These are phyloP conservation scores for Lepiota venenata DNA, from an alignment of 768 basidiomycete genomes.

Conservation along the genomic window DNA sequence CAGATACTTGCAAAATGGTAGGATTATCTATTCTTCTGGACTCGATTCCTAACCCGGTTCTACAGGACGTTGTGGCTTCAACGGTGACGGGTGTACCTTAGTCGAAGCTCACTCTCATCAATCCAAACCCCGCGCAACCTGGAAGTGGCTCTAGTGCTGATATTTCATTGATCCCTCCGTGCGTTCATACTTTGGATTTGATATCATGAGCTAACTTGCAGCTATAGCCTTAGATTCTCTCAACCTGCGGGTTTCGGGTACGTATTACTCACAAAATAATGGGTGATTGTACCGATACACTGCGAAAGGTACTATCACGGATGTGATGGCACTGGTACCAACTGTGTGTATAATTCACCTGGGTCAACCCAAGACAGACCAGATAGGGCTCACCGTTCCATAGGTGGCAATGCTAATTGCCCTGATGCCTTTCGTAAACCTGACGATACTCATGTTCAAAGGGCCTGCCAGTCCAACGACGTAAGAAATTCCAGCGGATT, in stretches of 20 bases:
- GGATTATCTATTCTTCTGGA: not conserved
- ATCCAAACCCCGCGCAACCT: conserved; percentile 14
- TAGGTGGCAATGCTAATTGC: conserved; percentile 34
- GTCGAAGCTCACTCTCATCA: conserved; percentile 33
- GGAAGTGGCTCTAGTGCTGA: conserved; percentile 17
- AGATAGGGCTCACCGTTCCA: not conserved
- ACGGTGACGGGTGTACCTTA: conserved; percentile 36
- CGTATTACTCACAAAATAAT: not conserved
- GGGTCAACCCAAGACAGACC: not conserved
- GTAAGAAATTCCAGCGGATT: conserved; percentile 20
- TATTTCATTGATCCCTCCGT: conserved; percentile 36
- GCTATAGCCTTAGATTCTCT: conserved; percentile 33
- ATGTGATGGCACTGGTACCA: conserved; percentile 38
- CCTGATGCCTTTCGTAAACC: conserved; percentile 33
- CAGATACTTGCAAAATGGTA: conserved; percentile 9
- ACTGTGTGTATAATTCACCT: conserved; percentile 27
- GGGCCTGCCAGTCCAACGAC: conserved; percentile 31
- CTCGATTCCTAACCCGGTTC: not conserved
- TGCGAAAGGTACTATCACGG: conserved; percentile 37
- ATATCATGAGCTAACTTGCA: not conserved
- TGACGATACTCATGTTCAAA: conserved; percentile 33
- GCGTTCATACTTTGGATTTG: conserved; percentile 11
- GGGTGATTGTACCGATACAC: not conserved
- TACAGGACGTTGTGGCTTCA: conserved; percentile 34
- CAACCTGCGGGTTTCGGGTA: conserved; percentile 38